Base-by-base conservation (phyloP, 805 yeast genomes). In the Nakazawaea ernobii region DNA sequence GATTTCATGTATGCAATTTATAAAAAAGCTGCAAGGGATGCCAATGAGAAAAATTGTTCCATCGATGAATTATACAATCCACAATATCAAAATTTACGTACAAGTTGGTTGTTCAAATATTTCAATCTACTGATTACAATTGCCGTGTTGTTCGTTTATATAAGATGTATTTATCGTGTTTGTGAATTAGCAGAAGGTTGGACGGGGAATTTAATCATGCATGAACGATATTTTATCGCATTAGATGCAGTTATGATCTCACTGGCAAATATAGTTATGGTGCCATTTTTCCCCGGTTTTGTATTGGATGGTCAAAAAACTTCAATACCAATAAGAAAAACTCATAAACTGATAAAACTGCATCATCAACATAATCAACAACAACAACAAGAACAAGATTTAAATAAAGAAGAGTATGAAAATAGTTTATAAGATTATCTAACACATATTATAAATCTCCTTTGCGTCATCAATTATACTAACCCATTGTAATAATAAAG, bases 111-210 rank as follows among this genome's bases (percentile, higher is more conserved):
- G 2, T 79, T 80, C 58, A 56, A 62, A 9, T 66, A 57, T 40
- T 74, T 73, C 54, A 77, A 81, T 1, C 20, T 67, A 8, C 73
- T 69, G 0, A 58, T 82, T 15, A 55, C 77, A 1, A n/a, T 64
- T 4, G 68, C 84, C 1, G 78, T 80, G 5, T 24, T 76, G 3
- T 72, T 79, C 35, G 71, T 88, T 26, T 82, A 75, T 52, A 66
- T 77, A 29, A 74, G 96, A 57, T 84, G 91, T 53, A 68, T 83
- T 37, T 88, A 85, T 63, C 75, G 96, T 58, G 72, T 86, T 28
- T 71, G 78, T 37, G 96, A 89, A 63, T 69, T 89, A 49, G 64
- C 80, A 2, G 79, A 80, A 58, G 92, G 91, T 11, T 86, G 91
- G 84, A 50, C 59, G 6, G 92, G 95, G 2, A 70, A 62, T 48